These are phyloP conservation scores for Myrica gale DNA, from an alignment of 306 rosid genomes.

Conservation along the genomic window DNA sequence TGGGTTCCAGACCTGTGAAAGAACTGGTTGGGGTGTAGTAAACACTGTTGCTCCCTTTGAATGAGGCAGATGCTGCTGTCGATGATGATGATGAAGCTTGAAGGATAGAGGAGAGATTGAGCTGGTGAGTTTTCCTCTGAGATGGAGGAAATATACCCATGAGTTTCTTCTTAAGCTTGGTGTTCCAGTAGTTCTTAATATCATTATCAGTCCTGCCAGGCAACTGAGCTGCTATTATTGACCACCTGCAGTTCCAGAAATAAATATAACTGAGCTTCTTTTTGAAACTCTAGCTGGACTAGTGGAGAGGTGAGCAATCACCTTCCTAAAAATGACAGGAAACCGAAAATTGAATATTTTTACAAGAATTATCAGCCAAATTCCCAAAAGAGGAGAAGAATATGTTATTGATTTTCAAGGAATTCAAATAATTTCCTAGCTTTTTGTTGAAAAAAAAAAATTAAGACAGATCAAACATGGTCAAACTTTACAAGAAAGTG, in stretches of 20 bases:
- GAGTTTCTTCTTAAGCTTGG: constrained; percentile 84
- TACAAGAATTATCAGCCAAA: not conserved
- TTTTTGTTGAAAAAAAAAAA: not conserved
- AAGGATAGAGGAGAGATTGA: constrained; percentile 33
- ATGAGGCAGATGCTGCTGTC: constrained; percentile 32
- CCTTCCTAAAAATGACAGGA: not conserved
- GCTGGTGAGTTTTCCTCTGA: constrained; percentile 37
- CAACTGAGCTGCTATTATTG: constrained; percentile 83
- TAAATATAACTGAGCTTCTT: constrained; percentile 1
- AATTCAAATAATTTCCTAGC: too few species aligned
- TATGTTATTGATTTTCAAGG: too few species aligned
- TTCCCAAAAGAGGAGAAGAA: constrained; percentile 5
- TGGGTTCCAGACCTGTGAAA: constrained; percentile 34
- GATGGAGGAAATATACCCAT: constrained; percentile 36
- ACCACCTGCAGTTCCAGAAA: constrained; percentile 64
- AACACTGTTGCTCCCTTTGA: constrained; percentile 31
- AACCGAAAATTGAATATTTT: not conserved
- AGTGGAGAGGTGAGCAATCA: not conserved
- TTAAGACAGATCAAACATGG: not conserved
- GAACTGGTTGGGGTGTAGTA: constrained; percentile 27
- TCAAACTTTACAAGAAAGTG: not conserved
- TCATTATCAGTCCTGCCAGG: constrained; percentile 93
- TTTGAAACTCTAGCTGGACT: not conserved
- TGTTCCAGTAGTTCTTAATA: constrained; percentile 94
- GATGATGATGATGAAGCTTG: constrained; percentile 45